Evolutionary conservation across 108 stramenopile genomes (phyloP).

Genomic region (Craspedostauros australis): DNA sequence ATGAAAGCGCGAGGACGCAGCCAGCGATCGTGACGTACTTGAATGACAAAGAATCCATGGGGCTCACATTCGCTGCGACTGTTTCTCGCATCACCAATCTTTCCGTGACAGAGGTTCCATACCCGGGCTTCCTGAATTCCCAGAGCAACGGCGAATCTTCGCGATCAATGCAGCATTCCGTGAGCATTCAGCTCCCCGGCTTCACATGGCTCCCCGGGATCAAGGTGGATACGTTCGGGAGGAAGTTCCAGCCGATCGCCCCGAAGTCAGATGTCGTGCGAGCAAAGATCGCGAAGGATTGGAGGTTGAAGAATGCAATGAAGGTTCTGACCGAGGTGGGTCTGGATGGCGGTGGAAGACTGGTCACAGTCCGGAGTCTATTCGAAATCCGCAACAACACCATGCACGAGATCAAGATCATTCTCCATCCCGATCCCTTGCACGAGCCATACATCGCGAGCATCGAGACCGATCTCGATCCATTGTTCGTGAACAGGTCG

Average conservation of each 20-base stretch:
- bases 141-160: slow-evolving; percentile 12
- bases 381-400: slow-evolving; percentile 86
- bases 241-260: slow-evolving; percentile 57
- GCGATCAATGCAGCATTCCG: slow-evolving; percentile 39
- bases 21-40: slow-evolving; percentile 63
- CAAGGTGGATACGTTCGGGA: slow-evolving; percentile 79
- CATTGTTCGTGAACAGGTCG: not conserved
- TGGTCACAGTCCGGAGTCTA: slow-evolving; percentile 64
- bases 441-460: slow-evolving; percentile 13
- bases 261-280: slow-evolving; percentile 56
- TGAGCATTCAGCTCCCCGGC: slow-evolving; percentile 88
- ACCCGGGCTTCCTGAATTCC: slow-evolving; percentile 58
- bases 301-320: slow-evolving; percentile 78
- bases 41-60: slow-evolving; percentile 59
- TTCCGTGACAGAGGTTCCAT: slow-evolving; percentile 76
- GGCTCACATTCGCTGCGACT: slow-evolving; percentile 79
- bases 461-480: not conserved
- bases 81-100: slow-evolving; percentile 79
- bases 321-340: slow-evolving; percentile 81
- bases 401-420: slow-evolving; percentile 60
- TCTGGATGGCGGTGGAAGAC: slow-evolving; percentile 83
- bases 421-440: slow-evolving; percentile 69
- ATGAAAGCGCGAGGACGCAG: slow-evolving; percentile 20
- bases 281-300: slow-evolving; percentile 54
- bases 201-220: slow-evolving; percentile 83